Conservation (phyloP, 2,329 filamentous ascomycete species). For the Fusarium piperis region DNA sequence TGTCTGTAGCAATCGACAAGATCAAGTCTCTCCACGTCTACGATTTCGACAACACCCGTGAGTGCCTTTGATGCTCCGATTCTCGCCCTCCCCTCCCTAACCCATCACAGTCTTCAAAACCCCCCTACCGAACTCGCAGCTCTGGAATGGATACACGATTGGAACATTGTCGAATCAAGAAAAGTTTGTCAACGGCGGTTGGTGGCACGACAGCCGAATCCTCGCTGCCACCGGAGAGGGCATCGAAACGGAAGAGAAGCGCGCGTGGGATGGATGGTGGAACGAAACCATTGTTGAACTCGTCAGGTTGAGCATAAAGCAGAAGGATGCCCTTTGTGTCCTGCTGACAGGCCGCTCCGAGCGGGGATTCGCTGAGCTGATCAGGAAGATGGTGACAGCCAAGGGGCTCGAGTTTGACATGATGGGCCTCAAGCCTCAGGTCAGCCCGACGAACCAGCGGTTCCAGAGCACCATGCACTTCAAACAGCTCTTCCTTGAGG, state of each 20-base stretch:
- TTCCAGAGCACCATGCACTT: constrained; percentile 89
- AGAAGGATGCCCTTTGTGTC: constrained; percentile 85
- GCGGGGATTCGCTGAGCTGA: constrained; percentile 76
- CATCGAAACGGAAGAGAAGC: constrained; percentile 80
- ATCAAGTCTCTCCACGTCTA: constrained; percentile 90
- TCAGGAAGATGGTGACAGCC: constrained; percentile 82
- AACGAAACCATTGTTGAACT: constrained; percentile 89
- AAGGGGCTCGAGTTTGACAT: constrained; percentile 89
- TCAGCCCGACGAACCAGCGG: constrained; percentile 80
- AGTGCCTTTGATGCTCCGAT: constrained; percentile 42
- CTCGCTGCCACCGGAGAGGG: constrained; percentile 88
- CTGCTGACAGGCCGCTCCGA: constrained; percentile 89
- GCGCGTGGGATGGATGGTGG: constrained; percentile 95
- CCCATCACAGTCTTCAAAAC: constrained; percentile 79
- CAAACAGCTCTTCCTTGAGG: constrained; percentile 85
- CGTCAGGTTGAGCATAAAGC: constrained; percentile 80
- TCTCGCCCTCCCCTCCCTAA: not conserved
- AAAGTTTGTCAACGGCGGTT: constrained; percentile 83
- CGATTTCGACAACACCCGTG: constrained; percentile 97
- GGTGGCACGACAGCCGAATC: constrained; percentile 95
- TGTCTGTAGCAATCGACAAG: constrained; percentile 63
- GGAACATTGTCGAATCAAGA: constrained; percentile 81
- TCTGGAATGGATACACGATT: constrained; percentile 85
- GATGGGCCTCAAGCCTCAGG: constrained; percentile 84
- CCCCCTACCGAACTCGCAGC: constrained; percentile 84